Base-by-base conservation (phyloP, 306 rosid species). In the Castanea mollissima region DNA sequence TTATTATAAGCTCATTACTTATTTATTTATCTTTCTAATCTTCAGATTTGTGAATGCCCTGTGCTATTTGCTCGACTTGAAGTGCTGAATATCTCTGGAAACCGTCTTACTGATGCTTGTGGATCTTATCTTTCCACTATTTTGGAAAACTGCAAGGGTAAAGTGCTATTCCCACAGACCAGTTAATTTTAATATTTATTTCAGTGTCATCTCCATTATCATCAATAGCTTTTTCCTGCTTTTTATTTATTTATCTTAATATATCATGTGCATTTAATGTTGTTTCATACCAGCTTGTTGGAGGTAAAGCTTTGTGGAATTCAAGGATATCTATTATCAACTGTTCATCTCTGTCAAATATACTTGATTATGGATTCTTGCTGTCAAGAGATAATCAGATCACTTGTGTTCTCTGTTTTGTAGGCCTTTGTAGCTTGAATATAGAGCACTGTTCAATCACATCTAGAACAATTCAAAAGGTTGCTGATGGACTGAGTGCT, bases 91-190 rank as follows among this genome's bases (percentile, higher is more conserved):
- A 76, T 95, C 69, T 91, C 98, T 75, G 96, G 97, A 77, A 95
- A 95, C 76, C 97, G 94, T 78, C 97, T 95, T 59, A 91, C 99
- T 38, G 97, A 95, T 83, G 95, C 92, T 51, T 92, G 94, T 76
- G 94, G 98, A 73, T 89, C 93, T 71, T 95, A 82, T 86, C 92
- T 95, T 54, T 91, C 97, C 78, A 89, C 94, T 69, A 91, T 95
- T 73, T 87, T 92, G 80, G 80, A 88, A 76, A 92, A 82, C 15
- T 92, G 97, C 86, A 87, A 87, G 77, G 98, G 99, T 93, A 83
- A 80, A 83, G 55, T 78, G 67, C 79, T 63, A 73, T 70, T 62
- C 71, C 49, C 74, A 55, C 79, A 52, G 64, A 71, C 82, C 78
- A 65, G 69, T 76, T 78, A 73, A 75, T 72, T 31, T 60, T 52